Conservation (phyloP, 208 protist species). For the Trichomonas gallinae region DNA sequence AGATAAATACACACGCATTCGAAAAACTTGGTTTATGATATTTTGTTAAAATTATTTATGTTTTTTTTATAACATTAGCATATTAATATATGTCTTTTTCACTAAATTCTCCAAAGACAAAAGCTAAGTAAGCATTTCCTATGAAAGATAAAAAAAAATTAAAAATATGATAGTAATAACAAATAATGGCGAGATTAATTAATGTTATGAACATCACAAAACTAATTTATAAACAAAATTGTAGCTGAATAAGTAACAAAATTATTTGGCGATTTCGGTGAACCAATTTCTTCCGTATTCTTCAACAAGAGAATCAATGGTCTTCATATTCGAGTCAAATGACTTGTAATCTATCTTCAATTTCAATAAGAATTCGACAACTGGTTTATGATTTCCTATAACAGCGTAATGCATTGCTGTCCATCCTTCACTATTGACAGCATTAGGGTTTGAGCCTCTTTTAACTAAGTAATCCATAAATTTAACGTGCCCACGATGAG, state of each 20-base stretch:
- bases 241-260: not conserved
- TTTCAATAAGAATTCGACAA: not conserved
- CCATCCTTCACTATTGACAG: constrained; percentile 11
- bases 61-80: no score
- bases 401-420: not conserved
- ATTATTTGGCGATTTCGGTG: not conserved
- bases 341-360: not conserved
- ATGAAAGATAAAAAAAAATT: no score
- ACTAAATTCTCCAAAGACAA: no score
- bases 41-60: no score
- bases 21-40: no score
- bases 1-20: no score
- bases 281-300: constrained; percentile 1
- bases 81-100: no score
- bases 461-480: not conserved
- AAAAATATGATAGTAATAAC: no score
- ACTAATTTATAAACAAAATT: not conserved
- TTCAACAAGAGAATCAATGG: not conserved
- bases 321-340: not conserved
- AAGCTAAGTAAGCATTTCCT: no score
- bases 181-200: no score
- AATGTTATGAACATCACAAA: no score
- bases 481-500: not conserved
- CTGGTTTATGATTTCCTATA: not conserved
- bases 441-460: not conserved